phyloP scores from a whole-genome alignment of 73 alveolate genomes.

The Tetrahymena thermophila region DNA sequence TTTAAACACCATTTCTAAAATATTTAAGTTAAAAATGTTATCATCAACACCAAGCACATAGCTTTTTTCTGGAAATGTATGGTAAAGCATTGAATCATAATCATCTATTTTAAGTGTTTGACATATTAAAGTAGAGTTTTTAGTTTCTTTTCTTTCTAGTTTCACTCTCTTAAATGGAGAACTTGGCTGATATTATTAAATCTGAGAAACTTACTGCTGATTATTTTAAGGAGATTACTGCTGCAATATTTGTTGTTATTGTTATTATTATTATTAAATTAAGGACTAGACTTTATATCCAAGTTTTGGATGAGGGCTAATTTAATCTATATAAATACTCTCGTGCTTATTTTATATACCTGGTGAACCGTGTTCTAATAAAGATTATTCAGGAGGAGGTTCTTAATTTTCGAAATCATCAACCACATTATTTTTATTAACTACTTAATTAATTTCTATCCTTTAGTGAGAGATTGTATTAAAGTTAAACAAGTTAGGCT shows the following conservation, averaged over 20 bases:
- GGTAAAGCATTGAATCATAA: neutral
- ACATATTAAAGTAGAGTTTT: neutral
- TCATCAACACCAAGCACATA: neutral
- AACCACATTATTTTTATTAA: neutral
- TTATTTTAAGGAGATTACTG: neutral
- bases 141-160: neutral
- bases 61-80: neutral
- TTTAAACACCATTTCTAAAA: neutral
- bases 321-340: neutral
- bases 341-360: neutral
- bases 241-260: neutral
- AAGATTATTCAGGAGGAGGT: neutral
- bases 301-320: neutral
- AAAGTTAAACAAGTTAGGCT: neutral
- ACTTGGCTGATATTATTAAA: neutral
- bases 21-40: neutral
- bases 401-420: neutral
- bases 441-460: neutral
- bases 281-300: neutral
- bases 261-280: no score
- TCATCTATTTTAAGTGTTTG: neutral
- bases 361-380: neutral
- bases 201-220: neutral
- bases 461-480: neutral
- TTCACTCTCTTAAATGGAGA: neutral